These are phyloP conservation scores for Lolium rigidum DNA, from an alignment of 176 grass and related monocot species.

Conservation along the genomic window DNA sequence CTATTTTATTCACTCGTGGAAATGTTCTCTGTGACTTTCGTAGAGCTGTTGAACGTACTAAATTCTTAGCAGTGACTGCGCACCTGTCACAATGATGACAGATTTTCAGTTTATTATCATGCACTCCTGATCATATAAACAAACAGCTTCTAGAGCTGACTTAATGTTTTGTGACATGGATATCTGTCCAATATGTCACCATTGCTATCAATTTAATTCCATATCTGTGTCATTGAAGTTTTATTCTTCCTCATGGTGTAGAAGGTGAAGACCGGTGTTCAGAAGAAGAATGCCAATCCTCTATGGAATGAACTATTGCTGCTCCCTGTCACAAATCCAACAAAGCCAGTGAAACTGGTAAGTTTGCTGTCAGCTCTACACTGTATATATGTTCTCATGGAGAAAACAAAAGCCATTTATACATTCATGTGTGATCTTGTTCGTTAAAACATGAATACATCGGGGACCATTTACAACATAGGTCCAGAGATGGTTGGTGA, in stretches of 20 bases:
- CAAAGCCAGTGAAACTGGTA: constrained; percentile 69
- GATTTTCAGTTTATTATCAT: not conserved
- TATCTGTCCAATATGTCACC: not conserved
- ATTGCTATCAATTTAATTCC: constrained; percentile 3
- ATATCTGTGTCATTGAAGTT: constrained; percentile 32
- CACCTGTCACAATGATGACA: not conserved
- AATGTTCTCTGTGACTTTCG: not conserved
- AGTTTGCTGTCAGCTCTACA: constrained; percentile 33
- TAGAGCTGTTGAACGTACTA: not conserved
- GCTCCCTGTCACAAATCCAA: constrained; percentile 64
- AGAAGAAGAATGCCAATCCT: constrained; percentile 79
- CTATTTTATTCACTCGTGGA: constrained; percentile 7
- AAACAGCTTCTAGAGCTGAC: not conserved
- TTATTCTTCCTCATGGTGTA: constrained; percentile 37
- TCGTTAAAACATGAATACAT: not conserved
- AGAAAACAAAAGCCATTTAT: not conserved
- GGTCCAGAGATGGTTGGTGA: not conserved
- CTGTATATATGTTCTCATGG: not conserved
- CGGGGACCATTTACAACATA: not conserved
- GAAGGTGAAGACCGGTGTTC: constrained; percentile 85
- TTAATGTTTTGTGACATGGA: not conserved
- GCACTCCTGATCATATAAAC: not conserved
- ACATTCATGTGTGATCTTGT: not conserved
- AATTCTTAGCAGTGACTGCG: not conserved
- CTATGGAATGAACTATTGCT: constrained; percentile 84